Evolutionary conservation across 768 basidiomycete species (phyloP).

Genomic region (Pisolithus albus): DNA sequence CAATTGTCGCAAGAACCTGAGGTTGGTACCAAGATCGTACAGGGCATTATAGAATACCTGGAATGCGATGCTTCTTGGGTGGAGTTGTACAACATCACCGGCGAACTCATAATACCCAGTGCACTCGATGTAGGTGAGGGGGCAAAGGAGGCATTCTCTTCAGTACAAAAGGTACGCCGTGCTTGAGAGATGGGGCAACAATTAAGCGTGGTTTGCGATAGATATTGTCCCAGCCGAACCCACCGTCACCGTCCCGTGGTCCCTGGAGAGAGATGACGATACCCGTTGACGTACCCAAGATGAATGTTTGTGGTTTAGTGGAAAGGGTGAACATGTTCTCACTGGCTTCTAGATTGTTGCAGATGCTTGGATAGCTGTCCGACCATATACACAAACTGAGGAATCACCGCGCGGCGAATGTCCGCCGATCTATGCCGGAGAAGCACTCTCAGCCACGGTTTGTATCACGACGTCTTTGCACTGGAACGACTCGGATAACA

Average conservation of each 20-base stretch:
- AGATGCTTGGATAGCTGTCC: constrained; percentile 45
- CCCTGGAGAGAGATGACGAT: constrained; percentile 74
- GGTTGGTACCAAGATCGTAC: constrained; percentile 40
- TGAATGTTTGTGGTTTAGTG: constrained; percentile 51
- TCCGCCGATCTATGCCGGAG: constrained; percentile 70
- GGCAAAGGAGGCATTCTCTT: constrained; percentile 17
- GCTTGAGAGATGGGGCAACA: constrained; percentile 5
- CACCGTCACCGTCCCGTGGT: constrained; percentile 26
- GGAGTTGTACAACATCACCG: constrained; percentile 61
- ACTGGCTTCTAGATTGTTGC: constrained; percentile 52
- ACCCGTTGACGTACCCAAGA: constrained; percentile 78
- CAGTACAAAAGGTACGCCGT: constrained; percentile 28
- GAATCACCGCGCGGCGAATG: constrained; percentile 21
- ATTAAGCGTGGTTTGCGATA: constrained; percentile 22
- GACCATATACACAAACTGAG: constrained; percentile 38
- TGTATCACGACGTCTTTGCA: constrained; percentile 68
- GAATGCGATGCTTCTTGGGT: constrained; percentile 64
- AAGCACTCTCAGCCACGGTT: constrained; percentile 68
- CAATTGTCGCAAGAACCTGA: constrained; percentile 27
- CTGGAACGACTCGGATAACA: constrained; percentile 53
- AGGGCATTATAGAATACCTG: constrained; percentile 49
- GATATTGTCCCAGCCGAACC: constrained; percentile 36
- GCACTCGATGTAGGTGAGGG: constrained; percentile 25
- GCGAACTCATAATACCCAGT: constrained; percentile 55
- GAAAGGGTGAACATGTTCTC: constrained; percentile 2